phyloP scores from a whole-genome alignment of 345 rosid species.

The Brassica rapa region DNA sequence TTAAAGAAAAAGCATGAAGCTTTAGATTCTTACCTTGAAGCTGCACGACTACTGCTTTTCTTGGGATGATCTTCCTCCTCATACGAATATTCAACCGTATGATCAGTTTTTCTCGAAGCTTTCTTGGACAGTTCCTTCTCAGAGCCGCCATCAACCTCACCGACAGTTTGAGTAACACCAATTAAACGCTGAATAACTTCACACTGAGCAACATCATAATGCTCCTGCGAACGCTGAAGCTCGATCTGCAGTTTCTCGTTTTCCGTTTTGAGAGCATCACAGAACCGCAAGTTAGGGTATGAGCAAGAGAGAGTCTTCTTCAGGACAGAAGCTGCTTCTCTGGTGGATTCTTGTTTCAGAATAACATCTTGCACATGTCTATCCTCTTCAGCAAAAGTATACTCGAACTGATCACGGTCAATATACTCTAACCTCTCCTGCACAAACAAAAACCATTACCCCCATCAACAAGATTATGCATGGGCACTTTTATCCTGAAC shows the following conservation, averaged over 20 bases:
- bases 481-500: neutral
- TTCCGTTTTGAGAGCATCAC: constrained; percentile 79
- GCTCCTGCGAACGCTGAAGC: constrained; percentile 80
- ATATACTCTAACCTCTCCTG: constrained; percentile 91
- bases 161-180: constrained; percentile 76
- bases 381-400: constrained; percentile 89
- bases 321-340: constrained; percentile 63
- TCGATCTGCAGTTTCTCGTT: constrained; percentile 78
- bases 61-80: constrained; percentile 48
- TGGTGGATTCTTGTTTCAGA: constrained; percentile 68
- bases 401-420: constrained; percentile 88
- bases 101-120: constrained; percentile 57
- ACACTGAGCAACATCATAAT: constrained; percentile 77
- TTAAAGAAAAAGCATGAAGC: too few relatives aligned
- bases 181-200: constrained; percentile 87
- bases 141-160: constrained; percentile 40
- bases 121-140: constrained; percentile 50
- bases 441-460: constrained; percentile 5
- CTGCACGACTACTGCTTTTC: constrained; percentile 50
- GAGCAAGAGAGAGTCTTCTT: constrained; percentile 86
- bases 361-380: constrained; percentile 82
- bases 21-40: constrained; percentile 58
- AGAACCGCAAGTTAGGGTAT: constrained; percentile 81
- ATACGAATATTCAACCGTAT: constrained; percentile 48
- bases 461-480: neutral